Evolutionary conservation across 2,329 filamentous ascomycete genomes (phyloP).

Genomic region (Fusarium sp.): DNA sequence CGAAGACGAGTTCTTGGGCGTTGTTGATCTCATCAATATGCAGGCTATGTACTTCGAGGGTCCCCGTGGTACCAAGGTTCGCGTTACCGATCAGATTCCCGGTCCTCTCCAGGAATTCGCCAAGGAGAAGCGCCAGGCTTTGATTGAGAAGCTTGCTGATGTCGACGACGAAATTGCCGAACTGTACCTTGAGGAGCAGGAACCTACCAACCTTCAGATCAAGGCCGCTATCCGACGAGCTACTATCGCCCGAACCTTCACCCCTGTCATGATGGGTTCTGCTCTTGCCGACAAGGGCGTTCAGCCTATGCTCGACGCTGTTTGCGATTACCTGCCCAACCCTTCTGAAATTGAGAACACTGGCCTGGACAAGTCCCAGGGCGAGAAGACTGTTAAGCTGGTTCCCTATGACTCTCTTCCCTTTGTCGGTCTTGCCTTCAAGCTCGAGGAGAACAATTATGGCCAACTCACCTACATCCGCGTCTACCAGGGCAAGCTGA

Average conservation of each 20-base stretch:
- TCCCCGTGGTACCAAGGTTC: conserved; percentile 78
- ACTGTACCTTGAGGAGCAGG: conserved; percentile 87
- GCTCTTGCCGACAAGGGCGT: conserved; percentile 94
- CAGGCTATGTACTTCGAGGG: conserved; percentile 94
- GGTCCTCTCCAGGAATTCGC: conserved; percentile 79
- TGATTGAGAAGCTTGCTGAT: conserved; percentile 96
- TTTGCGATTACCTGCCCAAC: conserved; percentile 95
- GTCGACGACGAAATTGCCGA: conserved; percentile 98
- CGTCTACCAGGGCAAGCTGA: conserved; percentile 93
- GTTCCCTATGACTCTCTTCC: conserved; percentile 93
- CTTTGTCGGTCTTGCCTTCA: conserved; percentile 96
- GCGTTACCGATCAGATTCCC: conserved; percentile 82
- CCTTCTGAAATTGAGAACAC: conserved; percentile 88
- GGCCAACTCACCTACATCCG: conserved; percentile 98
- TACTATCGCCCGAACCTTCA: conserved; percentile 90
- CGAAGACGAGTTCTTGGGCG: conserved; percentile 91
- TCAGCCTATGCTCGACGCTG: conserved; percentile 95
- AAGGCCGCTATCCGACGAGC: conserved; percentile 91
- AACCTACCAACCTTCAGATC: conserved; percentile 82
- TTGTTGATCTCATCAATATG: conserved; percentile 93
- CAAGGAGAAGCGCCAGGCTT: conserved; percentile 81
- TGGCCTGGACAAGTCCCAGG: conserved; percentile 83
- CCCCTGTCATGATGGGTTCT: conserved; percentile 95
- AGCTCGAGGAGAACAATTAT: conserved; percentile 98
- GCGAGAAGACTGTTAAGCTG: conserved; percentile 83